Conservation (phyloP, 306 rosid genomes). For the Citrullus colocynthis region DNA sequence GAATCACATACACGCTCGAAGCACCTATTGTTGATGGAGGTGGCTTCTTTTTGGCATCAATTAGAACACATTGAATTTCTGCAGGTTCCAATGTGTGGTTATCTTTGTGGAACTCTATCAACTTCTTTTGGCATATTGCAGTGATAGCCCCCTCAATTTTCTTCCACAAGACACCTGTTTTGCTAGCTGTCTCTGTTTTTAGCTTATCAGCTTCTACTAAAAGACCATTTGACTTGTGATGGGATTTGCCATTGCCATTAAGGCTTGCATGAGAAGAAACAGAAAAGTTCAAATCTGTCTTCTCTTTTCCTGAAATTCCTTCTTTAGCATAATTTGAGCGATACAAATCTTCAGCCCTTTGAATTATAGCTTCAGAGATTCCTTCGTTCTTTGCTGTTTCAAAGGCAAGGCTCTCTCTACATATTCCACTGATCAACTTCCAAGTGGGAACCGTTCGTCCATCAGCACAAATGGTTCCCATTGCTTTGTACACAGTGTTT, state of each 20-base stretch:
- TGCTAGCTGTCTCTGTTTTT: constrained; percentile 18
- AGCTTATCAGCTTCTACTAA: constrained; percentile 12
- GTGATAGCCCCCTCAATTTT: constrained; percentile 52
- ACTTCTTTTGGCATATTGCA: constrained; percentile 55
- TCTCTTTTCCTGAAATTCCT: constrained; percentile 16
- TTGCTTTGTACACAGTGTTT: constrained; percentile 59
- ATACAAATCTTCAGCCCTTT: constrained; percentile 71
- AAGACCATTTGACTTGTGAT: constrained; percentile 12
- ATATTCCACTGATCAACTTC: constrained; percentile 66
- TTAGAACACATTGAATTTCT: constrained; percentile 39
- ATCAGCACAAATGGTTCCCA: constrained; percentile 52
- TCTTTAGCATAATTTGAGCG: constrained; percentile 38
- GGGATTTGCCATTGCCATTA: constrained; percentile 23
- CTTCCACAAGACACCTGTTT: constrained; percentile 22
- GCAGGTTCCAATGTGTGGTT: constrained; percentile 14
- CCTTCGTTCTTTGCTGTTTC: constrained; percentile 92
- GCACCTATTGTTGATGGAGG: constrained; percentile 87
- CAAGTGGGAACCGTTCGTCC: constrained; percentile 80
- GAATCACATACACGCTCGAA: constrained; percentile 75
- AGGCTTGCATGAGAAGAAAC: constrained; percentile 12
- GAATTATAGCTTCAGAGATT: constrained; percentile 50
- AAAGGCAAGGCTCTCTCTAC: constrained; percentile 93
- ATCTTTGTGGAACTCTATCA: constrained; percentile 33
- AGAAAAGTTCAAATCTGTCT: constrained; percentile 17
- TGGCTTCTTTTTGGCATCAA: constrained; percentile 60